Evolutionary conservation across 2,329 filamentous ascomycete species (phyloP).

Genomic region (Venturia carpophila): DNA sequence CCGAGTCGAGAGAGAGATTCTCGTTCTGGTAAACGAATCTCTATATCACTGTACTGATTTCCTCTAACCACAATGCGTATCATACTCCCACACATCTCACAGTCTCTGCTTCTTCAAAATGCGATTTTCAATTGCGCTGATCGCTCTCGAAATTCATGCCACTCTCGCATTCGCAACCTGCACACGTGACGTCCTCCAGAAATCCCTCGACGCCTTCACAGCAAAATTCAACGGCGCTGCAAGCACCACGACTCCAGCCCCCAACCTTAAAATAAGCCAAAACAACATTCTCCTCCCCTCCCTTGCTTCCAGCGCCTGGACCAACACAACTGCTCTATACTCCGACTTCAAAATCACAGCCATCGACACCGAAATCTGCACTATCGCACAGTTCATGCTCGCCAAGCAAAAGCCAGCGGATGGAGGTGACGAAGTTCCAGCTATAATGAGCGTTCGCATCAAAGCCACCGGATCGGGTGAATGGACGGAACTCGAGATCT

Average conservation of each 20-base stretch:
- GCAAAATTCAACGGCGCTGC: neutral
- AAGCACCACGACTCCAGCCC: neutral
- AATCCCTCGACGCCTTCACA: conserved; percentile 3
- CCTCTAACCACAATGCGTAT: neutral
- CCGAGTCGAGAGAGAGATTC: neutral
- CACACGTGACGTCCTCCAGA: conserved; percentile 6
- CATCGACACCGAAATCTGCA: conserved; percentile 15
- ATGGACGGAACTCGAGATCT: neutral
- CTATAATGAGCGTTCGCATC: conserved; percentile 9
- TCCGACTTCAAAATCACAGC: conserved; percentile 1
- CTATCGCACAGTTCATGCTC: conserved; percentile 13
- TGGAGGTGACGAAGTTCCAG: conserved; percentile 8
- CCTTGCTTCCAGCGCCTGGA: neutral
- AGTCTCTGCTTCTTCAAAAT: neutral
- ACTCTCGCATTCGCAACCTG: neutral
- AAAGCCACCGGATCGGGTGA: conserved; percentile 9
- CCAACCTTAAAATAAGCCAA: conserved; percentile 11
- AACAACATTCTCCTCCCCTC: conserved; percentile 13
- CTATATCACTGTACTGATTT: neutral
- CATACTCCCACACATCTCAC: neutral
- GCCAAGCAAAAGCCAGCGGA: neutral
- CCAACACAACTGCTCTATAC: neutral
- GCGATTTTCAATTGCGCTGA: neutral
- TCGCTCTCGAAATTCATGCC: neutral
- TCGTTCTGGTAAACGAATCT: conserved; percentile 6